phyloP scores from a whole-genome alignment of 371 early-diverging fungal genomes.

The Mortierella sp. region DNA sequence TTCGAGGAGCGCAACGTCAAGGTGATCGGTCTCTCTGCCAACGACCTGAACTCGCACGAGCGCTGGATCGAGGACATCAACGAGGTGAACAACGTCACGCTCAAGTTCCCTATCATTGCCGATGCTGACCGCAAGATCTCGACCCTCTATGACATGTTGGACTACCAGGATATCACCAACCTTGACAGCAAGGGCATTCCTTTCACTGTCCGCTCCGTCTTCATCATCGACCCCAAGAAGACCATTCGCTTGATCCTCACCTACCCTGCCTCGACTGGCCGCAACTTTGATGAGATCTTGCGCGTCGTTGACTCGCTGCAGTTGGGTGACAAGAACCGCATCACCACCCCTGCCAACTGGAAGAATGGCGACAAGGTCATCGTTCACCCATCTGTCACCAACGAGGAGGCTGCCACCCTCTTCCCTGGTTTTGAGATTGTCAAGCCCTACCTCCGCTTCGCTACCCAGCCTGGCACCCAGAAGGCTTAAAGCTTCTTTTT shows the following conservation, averaged over 20 bases:
- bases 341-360: conserved; percentile 97
- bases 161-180: conserved; percentile 91
- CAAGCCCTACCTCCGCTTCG: conserved; percentile 88
- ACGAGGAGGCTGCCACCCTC: conserved; percentile 82
- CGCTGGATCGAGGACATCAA: conserved; percentile 94
- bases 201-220: conserved; percentile 94
- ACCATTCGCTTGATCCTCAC: conserved; percentile 87
- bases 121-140: conserved; percentile 87
- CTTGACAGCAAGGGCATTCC: conserved; percentile 89
- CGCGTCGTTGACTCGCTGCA: conserved; percentile 93
- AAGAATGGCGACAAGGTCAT: conserved; percentile 88
- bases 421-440: conserved; percentile 87
- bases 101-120: conserved; percentile 94
- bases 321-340: conserved; percentile 84
- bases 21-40: conserved; percentile 93
- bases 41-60: conserved; percentile 82
- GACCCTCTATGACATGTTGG: conserved; percentile 94
- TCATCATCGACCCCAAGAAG: conserved; percentile 94
- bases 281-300: conserved; percentile 96
- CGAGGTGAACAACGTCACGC: conserved; percentile 78
- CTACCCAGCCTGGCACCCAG: conserved; percentile 59
- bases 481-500: conserved; percentile 14
- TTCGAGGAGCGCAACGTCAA: conserved; percentile 86
- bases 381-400: conserved; percentile 85
- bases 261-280: conserved; percentile 92